Evolutionary conservation across 176 grass and related monocot genomes (phyloP).

Genomic region (Oryza officinalis): DNA sequence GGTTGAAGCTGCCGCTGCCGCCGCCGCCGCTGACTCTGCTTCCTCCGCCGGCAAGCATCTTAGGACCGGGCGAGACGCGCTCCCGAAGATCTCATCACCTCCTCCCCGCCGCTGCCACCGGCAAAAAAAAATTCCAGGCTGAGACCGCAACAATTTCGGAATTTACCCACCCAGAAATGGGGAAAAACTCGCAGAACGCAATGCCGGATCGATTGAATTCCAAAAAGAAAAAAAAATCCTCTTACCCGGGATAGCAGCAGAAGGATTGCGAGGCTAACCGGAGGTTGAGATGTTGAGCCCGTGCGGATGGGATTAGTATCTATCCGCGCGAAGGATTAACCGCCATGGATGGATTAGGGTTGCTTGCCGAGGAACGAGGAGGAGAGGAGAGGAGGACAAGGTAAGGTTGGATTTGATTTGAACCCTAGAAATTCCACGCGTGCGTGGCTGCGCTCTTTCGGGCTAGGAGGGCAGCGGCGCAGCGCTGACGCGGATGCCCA

Average conservation of each 20-base stretch:
- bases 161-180: neutral
- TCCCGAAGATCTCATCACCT: slow-evolving; percentile 54
- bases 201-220: neutral
- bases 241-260: slow-evolving; percentile 41
- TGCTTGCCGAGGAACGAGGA: slow-evolving; percentile 21
- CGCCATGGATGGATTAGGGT: slow-evolving; percentile 39
- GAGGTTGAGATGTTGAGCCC: slow-evolving; percentile 2
- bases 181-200: neutral
- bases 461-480: too few relatives aligned
- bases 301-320: slow-evolving; percentile 5
- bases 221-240: neutral
- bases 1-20: slow-evolving; percentile 29
- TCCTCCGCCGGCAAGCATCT: slow-evolving; percentile 49
- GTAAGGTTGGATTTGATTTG: slow-evolving; percentile 30
- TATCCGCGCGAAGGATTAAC: neutral
- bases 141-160: neutral
- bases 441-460: neutral
- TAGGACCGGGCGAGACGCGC: slow-evolving; percentile 43
- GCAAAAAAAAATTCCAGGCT: neutral
- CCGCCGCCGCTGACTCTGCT: neutral
- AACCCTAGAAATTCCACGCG: slow-evolving; percentile 36
- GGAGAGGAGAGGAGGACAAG: slow-evolving; percentile 22
- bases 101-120: slow-evolving; percentile 18
- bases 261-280: neutral
- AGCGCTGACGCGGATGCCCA: neutral